Evolutionary conservation across 1,284 basidiomycete genomes (phyloP), one percentile per base, ranked within the genome.

Genomic region (Puccinia horiana): DNA sequence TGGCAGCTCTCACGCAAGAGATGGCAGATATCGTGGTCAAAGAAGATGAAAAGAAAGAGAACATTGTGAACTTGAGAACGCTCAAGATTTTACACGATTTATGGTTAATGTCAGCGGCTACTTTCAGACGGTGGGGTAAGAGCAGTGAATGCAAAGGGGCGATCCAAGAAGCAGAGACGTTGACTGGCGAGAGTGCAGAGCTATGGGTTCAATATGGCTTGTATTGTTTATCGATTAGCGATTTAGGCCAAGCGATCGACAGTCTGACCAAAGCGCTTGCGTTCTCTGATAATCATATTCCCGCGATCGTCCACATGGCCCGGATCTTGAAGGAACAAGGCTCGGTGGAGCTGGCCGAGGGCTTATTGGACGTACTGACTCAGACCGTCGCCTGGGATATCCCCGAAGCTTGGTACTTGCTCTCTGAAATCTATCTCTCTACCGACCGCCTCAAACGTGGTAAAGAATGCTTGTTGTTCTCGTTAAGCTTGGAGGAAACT

Each of bases 81-180:
- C 91, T 91, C 54, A 89, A 91, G 44, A 87, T 96, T 49, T 88
- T 98, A 81, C 93, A 93, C 81, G 91, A 94, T 84, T 88, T 98
- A 29, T 99, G 96, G 96, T 88, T 98, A 8, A 93, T 94, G 90
- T 93, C 92, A 2, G 94, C 96, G 0, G 95, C 97, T 5, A 96
- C 94, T 0, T 99, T 98, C 89, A 90, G 97, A 47, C 89, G 96
- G 81, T 89, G 93, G 72, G 93, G 93, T 14, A 95, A 96, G 88
- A 91, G 94, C 80, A 94, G 96, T 83, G 94, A 98, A 86, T 92
- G 93, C 1, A 91, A 92, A 82, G 94, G 92, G 12, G 93, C 96
- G 1, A 95, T 98, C 73, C 94, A 96, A 86, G 96, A 99, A 88
- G 97, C 96, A 0, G 96, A 99, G 87, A 91, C 92, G 6, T 90